Base-by-base conservation (phyloP, 148 eudicot genomes). In the Cornus controversa region DNA sequence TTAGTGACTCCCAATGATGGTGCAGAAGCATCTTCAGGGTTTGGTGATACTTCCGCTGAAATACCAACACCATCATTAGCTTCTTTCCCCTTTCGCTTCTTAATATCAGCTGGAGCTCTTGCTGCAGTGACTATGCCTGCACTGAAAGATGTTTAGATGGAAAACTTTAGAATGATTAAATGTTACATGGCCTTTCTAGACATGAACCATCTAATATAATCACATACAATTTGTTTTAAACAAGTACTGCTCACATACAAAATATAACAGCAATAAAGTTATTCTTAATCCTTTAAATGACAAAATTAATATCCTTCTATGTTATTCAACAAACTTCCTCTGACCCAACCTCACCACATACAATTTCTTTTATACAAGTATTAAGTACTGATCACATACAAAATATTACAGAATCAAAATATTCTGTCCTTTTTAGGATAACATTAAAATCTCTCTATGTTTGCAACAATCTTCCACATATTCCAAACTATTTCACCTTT, bases 21-120 rank as follows among this genome's bases (percentile, higher is more conserved):
- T 22, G 83, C 79, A 66, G 89, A 79, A 71, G 80, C 82, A 62
- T 72, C 85, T 69, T 88, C 81, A 66, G 67, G 72, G 54, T 87
- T 84, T 54, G 37, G 80, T 42, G 72, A 66, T 65, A 76, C 72
- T 81, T 72, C 77, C 40, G 37, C 45, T 28, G 80, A 23, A 62
- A 67, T 40, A 40, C 9, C 72, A 70, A 70, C 79, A 76, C 24
- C 78, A 66, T 70, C 40, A 28, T 53, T 67, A 62, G 63, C 81
- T 66, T 71, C 68, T 71, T 75, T 83, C 29, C 80, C 86, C 40
- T 80, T 78, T 10, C 69, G 80, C 71, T 78, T 83, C 54, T 73
- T 76, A 76, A 73, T 68, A 71, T 78, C 82, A 29, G 54, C 72
- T 57, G 85, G 69, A 67, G 81, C 71, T 68, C 81, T 74, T 28